Conservation (phyloP, 2,329 filamentous ascomycete genomes). For the Talaromyces sp. region DNA sequence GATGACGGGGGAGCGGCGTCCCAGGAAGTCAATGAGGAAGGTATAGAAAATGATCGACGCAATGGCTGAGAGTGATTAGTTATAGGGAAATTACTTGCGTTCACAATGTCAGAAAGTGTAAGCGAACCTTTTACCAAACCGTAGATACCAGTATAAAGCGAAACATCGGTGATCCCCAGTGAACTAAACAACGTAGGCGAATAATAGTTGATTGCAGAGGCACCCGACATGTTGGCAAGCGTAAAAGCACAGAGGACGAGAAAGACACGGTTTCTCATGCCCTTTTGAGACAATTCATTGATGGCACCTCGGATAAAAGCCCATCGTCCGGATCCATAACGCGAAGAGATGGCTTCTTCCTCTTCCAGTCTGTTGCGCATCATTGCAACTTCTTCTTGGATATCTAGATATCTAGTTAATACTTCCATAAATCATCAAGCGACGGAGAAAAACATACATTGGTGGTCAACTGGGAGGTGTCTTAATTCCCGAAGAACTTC, state of each 20-base stretch:
- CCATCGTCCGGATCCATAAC: constrained; percentile 18
- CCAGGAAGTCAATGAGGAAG: constrained; percentile 16
- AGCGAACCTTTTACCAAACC: constrained; percentile 15
- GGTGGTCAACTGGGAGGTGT: constrained; percentile 35
- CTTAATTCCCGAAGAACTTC: constrained; percentile 46
- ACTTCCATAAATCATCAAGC: not conserved
- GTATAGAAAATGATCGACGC: constrained; percentile 18
- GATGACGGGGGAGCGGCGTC: constrained; percentile 14
- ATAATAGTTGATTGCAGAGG: constrained; percentile 1
- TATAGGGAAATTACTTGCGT: not conserved
- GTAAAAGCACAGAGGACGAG: not conserved
- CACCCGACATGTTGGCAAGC: not conserved
- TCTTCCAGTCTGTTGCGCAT: constrained; percentile 52
- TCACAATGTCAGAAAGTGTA: not conserved
- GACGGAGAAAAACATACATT: constrained; percentile 55
- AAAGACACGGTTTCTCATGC: constrained; percentile 36
- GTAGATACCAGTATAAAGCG: constrained; percentile 19
- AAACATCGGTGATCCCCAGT: constrained; percentile 15
- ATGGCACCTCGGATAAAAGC: constrained; percentile 20
- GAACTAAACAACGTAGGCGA: constrained; percentile 16
- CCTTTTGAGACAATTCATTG: constrained; percentile 16
- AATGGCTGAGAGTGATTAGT: constrained; percentile 1
- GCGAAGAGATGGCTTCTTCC: constrained; percentile 36
- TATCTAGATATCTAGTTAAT: not conserved
- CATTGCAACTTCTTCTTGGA: constrained; percentile 60